These are phyloP conservation scores for Kockiozyma suomiensis DNA, from an alignment of 805 yeast genomes.

Conservation along the genomic window DNA sequence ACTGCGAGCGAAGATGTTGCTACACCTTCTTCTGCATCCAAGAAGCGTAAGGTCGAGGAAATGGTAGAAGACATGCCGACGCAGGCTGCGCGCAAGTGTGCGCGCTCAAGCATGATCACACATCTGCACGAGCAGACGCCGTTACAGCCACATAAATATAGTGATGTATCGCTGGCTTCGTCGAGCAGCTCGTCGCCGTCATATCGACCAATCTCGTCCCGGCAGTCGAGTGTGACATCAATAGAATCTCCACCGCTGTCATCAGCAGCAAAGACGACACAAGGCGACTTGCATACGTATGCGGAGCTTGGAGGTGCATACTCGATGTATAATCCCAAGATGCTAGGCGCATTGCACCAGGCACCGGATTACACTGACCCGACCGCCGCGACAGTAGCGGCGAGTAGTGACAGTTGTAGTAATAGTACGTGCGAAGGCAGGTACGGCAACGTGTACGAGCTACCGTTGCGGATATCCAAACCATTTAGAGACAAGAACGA, in stretches of 20 bases:
- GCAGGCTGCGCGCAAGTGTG: neutral
- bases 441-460: neutral
- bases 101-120: no score
- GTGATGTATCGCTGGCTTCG: neutral
- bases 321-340: neutral
- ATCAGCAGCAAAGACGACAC: neutral
- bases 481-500: neutral
- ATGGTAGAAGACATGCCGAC: neutral
- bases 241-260: neutral
- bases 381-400: neutral
- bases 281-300: neutral
- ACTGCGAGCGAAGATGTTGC: neutral
- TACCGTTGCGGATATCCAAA: neutral
- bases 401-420: no score
- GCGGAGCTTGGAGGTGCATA: neutral
- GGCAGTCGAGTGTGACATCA: conserved; percentile 11
- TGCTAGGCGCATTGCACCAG: neutral
- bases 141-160: no score
- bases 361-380: neutral
- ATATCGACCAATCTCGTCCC: neutral
- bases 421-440: no score
- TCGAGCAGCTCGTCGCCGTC: conserved; percentile 6
- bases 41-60: neutral
- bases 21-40: neutral
- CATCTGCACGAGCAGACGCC: no score